Evolutionary conservation across 2,329 filamentous ascomycete species (phyloP).

Genomic region (Pseudocercospora musae): DNA sequence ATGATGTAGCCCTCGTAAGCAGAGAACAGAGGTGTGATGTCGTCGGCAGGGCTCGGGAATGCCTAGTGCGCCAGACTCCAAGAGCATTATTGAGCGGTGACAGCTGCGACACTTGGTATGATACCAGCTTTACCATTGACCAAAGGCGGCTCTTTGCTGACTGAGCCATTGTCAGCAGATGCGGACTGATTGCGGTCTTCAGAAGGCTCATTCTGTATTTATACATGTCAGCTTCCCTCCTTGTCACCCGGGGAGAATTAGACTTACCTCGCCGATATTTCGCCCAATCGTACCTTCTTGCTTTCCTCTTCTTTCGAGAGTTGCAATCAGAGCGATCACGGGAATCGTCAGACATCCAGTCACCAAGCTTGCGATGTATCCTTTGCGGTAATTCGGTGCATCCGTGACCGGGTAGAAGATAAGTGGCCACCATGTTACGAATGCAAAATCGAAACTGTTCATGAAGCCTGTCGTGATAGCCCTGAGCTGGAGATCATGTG

Average conservation of each 20-base stretch:
- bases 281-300: constrained; percentile 9
- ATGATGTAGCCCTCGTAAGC: no score
- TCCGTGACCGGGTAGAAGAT: constrained; percentile 24
- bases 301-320: constrained; percentile 10
- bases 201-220: neutral
- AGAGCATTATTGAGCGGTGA: neutral
- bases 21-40: no score
- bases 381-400: constrained; percentile 24
- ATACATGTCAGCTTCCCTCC: neutral
- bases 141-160: neutral
- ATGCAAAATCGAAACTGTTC: constrained; percentile 22
- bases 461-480: constrained; percentile 41
- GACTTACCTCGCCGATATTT: neutral
- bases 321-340: constrained; percentile 14
- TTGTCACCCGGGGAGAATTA: no score
- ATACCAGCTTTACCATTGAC: neutral
- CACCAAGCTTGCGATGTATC: constrained; percentile 23
- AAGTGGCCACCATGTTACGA: constrained; percentile 22
- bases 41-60: no score
- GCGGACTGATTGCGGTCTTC: neutral
- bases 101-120: neutral
- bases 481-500: constrained; percentile 41
- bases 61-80: no score
- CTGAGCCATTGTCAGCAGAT: neutral
- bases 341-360: constrained; percentile 18